A percentile compares a stretch with the other conserved stretches of the same genome.
phyloP scores from a whole-genome alignment of 257 asterid genomes.

The Przewalskia tangutica region DNA sequence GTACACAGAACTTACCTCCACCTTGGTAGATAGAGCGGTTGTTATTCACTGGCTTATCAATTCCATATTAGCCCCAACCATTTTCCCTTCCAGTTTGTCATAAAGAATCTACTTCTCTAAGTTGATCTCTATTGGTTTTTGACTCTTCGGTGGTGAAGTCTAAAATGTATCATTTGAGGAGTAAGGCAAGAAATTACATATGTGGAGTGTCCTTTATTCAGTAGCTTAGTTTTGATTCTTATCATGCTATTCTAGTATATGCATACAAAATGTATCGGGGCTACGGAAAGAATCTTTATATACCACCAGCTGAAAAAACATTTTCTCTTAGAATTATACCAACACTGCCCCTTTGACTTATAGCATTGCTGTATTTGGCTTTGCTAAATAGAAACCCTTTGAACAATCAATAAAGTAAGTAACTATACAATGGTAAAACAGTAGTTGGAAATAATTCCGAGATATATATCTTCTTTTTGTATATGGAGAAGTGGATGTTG shows the following conservation, averaged over 20 bases:
- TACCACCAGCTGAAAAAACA: background rate
- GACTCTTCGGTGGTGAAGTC: background rate
- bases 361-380: no score
- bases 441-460: background rate
- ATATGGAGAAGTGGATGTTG: background rate
- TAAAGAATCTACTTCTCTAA: background rate
- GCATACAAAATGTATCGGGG: no score
- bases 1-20: no score
- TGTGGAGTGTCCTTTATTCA: background rate
- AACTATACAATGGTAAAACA: background rate
- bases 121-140: background rate
- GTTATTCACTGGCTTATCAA: background rate
- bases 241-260: no score
- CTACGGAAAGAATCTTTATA: background rate
- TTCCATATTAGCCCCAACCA: background rate
- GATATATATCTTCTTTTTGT: background rate
- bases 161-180: background rate
- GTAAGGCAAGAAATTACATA: background rate
- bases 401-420: background rate
- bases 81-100: background rate
- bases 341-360: background rate
- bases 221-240: background rate
- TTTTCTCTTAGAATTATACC: background rate
- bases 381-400: background rate
- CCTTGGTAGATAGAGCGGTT: no score